A percentile compares a stretch with the other conserved stretches of the same genome.
phyloP scores from a whole-genome alignment of 139 green algal species.

The Closterium sp. region DNA sequence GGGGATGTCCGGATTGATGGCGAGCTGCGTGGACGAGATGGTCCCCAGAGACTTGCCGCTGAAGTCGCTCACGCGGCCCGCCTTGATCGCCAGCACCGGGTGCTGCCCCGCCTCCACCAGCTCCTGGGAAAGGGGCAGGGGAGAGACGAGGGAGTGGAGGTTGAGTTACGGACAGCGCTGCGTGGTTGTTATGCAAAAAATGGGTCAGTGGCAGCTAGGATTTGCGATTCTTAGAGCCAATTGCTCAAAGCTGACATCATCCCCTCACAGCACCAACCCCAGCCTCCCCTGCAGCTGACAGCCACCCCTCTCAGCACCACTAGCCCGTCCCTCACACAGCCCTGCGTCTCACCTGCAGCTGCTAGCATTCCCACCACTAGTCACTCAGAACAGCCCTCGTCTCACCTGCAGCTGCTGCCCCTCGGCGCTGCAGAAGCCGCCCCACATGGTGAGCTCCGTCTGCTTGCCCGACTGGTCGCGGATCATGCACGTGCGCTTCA shows the following conservation, averaged over 20 bases:
- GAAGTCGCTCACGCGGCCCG: constrained; percentile 84
- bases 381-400: too few relatives aligned
- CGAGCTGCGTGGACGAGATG: constrained; percentile 64
- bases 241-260: too few relatives aligned
- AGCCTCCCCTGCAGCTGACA: too few relatives aligned
- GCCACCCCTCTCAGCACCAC: too few relatives aligned
- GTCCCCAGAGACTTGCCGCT: constrained; percentile 84
- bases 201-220: too few relatives aligned
- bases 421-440: constrained; percentile 57
- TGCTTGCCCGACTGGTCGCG: constrained; percentile 69
- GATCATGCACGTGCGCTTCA: constrained; percentile 79
- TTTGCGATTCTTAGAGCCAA: too few relatives aligned
- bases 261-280: not conserved
- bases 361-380: too few relatives aligned
- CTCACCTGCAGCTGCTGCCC: constrained; percentile 71
- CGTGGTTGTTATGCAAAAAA: too few relatives aligned
- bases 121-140: constrained; percentile 3
- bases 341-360: too few relatives aligned
- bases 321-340: not conserved
- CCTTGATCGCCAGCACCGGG: constrained; percentile 84
- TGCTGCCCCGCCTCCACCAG: constrained; percentile 31
- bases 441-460: constrained; percentile 93
- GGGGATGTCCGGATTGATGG: constrained; percentile 71
- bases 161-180: not conserved
- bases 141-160: too few relatives aligned